A percentile compares a stretch with the other conserved stretches of the same genome.
phyloP scores from a whole-genome alignment of 306 rosid species.

The Medicago lupulina region DNA sequence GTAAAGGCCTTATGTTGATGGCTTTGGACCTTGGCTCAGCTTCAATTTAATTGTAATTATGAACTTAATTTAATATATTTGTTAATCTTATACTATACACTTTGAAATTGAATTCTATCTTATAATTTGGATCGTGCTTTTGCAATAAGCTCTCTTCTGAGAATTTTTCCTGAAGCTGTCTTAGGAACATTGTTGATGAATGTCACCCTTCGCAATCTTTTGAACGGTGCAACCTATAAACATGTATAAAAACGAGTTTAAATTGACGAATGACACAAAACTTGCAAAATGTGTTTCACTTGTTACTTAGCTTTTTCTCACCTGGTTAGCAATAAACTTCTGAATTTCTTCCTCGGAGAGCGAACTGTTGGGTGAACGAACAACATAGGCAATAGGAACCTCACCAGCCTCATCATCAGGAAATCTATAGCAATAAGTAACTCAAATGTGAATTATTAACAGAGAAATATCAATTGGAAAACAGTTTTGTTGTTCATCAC shows the following conservation, averaged over 20 bases:
- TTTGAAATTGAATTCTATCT: conserved; percentile 6
- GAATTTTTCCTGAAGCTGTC: conserved; percentile 77
- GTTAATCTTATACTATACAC: neutral
- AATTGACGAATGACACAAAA: neutral
- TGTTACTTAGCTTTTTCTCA: neutral
- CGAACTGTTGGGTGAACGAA: conserved; percentile 64
- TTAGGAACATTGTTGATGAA: conserved; percentile 72
- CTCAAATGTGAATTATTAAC: neutral
- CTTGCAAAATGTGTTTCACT: too few species aligned
- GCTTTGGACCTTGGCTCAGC: too few species aligned
- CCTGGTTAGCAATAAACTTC: conserved; percentile 71
- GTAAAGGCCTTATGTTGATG: too few species aligned
- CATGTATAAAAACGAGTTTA: conserved; percentile 1
- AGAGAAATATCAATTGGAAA: too few species aligned
- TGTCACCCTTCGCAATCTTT: conserved; percentile 70
- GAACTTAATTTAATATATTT: too few species aligned
- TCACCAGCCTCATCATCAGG: conserved; percentile 94
- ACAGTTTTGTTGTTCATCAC: too few species aligned
- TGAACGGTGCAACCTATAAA: conserved; percentile 78
- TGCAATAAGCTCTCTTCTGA: conserved; percentile 71
- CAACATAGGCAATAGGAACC: conserved; percentile 78
- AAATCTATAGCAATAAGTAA: conserved; percentile 49
- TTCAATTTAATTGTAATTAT: too few species aligned
- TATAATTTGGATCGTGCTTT: conserved; percentile 74
- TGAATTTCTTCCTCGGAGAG: conserved; percentile 63